Percentiles rank a stretch among this genome's conserved stretches.
These are phyloP conservation scores for Eutrema heterophyllum DNA, from an alignment of 345 rosid species.

Conservation along the genomic window DNA sequence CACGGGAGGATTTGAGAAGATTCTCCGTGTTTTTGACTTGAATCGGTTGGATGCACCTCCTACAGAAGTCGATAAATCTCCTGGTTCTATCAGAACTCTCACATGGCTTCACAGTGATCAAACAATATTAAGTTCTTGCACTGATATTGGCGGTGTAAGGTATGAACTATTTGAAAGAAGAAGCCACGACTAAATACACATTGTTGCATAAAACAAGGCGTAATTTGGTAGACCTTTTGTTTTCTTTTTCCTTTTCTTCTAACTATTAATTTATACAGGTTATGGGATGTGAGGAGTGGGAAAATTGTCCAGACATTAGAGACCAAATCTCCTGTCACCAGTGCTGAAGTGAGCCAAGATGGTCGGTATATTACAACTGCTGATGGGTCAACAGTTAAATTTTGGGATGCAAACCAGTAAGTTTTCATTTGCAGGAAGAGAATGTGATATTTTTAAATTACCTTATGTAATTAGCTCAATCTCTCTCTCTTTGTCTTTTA, in stretches of 20 bases:
- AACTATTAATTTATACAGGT: constrained; percentile 35
- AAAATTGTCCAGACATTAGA: constrained; percentile 81
- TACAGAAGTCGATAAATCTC: constrained; percentile 34
- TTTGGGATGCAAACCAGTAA: constrained; percentile 99
- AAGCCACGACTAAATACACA: background rate
- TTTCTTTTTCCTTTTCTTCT: background rate
- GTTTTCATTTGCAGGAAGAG: constrained; percentile 24
- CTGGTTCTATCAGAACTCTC: constrained; percentile 37
- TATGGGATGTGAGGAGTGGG: constrained; percentile 93
- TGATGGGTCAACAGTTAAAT: constrained; percentile 83
- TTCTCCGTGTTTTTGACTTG: constrained; percentile 29
- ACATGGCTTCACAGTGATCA: constrained; percentile 43
- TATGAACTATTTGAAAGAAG: constrained; percentile 25
- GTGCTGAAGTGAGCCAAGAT: constrained; percentile 97
- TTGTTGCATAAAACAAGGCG: background rate
- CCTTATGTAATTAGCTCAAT: background rate
- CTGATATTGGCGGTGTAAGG: constrained; percentile 94
- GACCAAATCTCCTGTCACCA: constrained; percentile 82
- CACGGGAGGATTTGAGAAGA: constrained; percentile 34
- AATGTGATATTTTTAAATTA: background rate
- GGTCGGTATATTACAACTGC: constrained; percentile 91
- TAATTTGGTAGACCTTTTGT: background rate
- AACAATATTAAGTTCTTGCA: constrained; percentile 86
- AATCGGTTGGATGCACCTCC: constrained; percentile 38
- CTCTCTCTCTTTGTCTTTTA: background rate